Evolutionary conservation across 441 rosid species (phyloP).

Genomic region (Aleurites moluccanus): DNA sequence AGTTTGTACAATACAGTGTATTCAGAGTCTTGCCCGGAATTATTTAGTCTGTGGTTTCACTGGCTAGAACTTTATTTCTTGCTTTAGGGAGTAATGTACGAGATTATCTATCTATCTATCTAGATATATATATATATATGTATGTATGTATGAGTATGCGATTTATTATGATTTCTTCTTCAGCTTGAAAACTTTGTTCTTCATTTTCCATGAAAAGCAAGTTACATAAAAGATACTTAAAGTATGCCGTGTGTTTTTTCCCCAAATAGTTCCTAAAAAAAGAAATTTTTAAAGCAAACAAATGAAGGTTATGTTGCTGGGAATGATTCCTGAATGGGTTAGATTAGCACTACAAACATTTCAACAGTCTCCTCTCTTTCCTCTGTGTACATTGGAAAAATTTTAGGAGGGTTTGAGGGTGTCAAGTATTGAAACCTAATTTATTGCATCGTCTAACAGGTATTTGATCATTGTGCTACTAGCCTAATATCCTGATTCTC

Average conservation of each 20-base stretch:
- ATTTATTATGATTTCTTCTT: background rate
- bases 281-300: background rate
- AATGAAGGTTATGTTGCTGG: background rate
- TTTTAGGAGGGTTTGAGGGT: background rate
- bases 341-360: background rate
- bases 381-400: background rate
- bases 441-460: too few relatives aligned
- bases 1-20: background rate
- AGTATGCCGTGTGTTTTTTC: background rate
- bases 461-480: too few relatives aligned
- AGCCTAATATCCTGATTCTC: background rate
- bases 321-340: background rate
- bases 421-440: background rate
- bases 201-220: background rate
- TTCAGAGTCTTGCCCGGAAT: background rate
- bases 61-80: background rate
- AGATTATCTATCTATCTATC: too few relatives aligned
- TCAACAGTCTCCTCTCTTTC: background rate
- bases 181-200: slow-evolving; percentile 5
- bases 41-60: slow-evolving; percentile 8
- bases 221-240: background rate
- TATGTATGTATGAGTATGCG: background rate
- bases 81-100: background rate
- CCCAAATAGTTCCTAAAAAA: background rate
- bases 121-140: too few relatives aligned